These are phyloP conservation scores for Solanum aculeatissimum DNA, from an alignment of 305 asterid species.

Conservation along the genomic window DNA sequence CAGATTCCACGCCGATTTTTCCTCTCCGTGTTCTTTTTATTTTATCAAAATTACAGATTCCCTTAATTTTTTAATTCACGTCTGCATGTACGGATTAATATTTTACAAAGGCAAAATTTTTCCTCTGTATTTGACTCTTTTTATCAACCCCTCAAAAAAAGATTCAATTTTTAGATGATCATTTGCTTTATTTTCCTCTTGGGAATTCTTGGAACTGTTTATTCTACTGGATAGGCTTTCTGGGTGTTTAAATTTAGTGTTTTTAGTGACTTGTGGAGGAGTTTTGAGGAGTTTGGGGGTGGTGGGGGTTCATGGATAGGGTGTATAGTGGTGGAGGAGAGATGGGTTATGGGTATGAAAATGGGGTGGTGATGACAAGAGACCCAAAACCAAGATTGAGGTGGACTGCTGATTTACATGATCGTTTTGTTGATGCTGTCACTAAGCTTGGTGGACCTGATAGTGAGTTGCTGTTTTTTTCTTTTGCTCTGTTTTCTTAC, in stretches of 20 bases:
- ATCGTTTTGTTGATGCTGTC: conserved; percentile 88
- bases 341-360: conserved; percentile 17
- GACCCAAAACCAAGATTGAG: conserved; percentile 86
- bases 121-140: not conserved
- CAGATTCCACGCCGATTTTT: conserved; percentile 85
- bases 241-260: not conserved
- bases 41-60: not conserved
- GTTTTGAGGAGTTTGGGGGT: conserved; percentile 2
- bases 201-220: conserved; percentile 4
- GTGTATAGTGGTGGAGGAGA: not conserved
- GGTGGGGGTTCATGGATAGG: conserved; percentile 37
- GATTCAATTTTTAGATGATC: not conserved
- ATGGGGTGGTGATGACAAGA: conserved; percentile 61
- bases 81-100: not conserved
- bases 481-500: too few species aligned
- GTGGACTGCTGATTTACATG: conserved; percentile 87
- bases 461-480: conserved; percentile 31
- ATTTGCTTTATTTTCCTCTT: not conserved
- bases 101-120: not conserved
- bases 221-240: not conserved
- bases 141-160: not conserved
- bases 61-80: not conserved
- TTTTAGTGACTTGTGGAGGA: not conserved
- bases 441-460: conserved; percentile 93
- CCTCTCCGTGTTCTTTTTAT: conserved; percentile 37